Evolutionary conservation across 441 rosid species (phyloP), one percentile per base, ranked within the genome.

Genomic region (Daphne laureola): DNA sequence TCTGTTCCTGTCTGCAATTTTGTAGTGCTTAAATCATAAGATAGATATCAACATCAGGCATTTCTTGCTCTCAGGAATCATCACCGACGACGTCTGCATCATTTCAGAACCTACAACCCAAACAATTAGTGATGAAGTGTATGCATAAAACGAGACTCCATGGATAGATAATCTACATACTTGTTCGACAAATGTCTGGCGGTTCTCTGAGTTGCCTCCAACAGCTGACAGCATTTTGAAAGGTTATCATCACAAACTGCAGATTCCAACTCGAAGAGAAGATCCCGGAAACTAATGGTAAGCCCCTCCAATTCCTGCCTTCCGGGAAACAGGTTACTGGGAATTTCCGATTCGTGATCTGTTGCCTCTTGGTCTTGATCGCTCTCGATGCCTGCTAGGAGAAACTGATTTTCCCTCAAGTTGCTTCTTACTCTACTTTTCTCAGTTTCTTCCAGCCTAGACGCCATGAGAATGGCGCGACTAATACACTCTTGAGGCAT

Each of bases 401-500:
- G 46, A 54, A 42, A 46, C 52, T 40, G 48, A 55, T 31, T 53
- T 71, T 47, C 36, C 47, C 45, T 51, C 44, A 3, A 60, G 46
- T 51, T 65, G 42, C 56, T 67, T 60, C 59, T 55, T 53, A 57
- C 58, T 72, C 83, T 73, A 52, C 56, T 51, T 45, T 74, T 66
- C 62, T 82, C 74, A 26, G 63, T 81, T 9, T 63, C 67, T 76
- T 91, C 98, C 60, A 91, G 66, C 59, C 57, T 79, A 49, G 81
- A 67, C 59, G 96, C 85, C 93, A 91, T 84, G 51, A 71, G 25
- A 45, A 70, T 60, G 18, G 91, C 96, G 54, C 78, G 77, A 58
- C 51, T 61, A 58, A 88, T 73, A 63, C 98, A 91, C 14, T 76
- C 74, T 14, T 67, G 61, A 57, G 96, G 98, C 64, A 91, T 66